Evolutionary conservation across 257 asterid genomes (phyloP), one percentile per base, ranked within the genome.

Genomic region (Solanum ossicruentum): DNA sequence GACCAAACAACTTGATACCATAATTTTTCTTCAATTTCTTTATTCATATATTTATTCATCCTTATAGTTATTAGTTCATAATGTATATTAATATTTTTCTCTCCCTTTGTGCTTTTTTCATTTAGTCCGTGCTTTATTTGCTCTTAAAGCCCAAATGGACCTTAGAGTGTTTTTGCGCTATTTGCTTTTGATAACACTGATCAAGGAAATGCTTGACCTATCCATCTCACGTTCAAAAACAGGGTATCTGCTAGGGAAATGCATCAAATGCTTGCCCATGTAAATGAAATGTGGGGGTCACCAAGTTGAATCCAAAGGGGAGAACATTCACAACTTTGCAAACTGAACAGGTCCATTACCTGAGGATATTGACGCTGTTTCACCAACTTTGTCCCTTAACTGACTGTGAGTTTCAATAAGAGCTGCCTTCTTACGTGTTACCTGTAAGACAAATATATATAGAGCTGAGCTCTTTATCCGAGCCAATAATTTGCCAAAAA

Each of bases 341-440:
- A 77, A 47, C n/a, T 52, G 16, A 77, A 49, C 9, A 9, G 36
- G 47, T 16, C 4, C 21, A 77, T 85, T 93, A 94, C 99, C 99
- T 88, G 86, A 92, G 84, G 97, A 95, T 84, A 97, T 91, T 11
- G 89, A 86, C 84, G 97, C 94, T 47, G 88, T 85, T 89, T 93
- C 99, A 84, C 98, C 97, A 84, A 95, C 89, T 89, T 92, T 95
- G 86, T 86, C 85, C 91, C 93, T 95, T 89, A 97, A 89, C 89
- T 90, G 93, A 85, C 84, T 80, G 80, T 87, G 88, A 67, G 90
- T 91, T 88, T 93, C 98, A 80, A 96, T 92, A 82, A 96, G 93
- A 84, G 97, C 92, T 72, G 98, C 93, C 91, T 97, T 97, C 92
- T 95, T 95, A 51, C 95, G 86, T 1, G 99, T 93, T 89, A 97